Base-by-base conservation (phyloP, 257 asterid genomes). In the Gentiana straminea region DNA sequence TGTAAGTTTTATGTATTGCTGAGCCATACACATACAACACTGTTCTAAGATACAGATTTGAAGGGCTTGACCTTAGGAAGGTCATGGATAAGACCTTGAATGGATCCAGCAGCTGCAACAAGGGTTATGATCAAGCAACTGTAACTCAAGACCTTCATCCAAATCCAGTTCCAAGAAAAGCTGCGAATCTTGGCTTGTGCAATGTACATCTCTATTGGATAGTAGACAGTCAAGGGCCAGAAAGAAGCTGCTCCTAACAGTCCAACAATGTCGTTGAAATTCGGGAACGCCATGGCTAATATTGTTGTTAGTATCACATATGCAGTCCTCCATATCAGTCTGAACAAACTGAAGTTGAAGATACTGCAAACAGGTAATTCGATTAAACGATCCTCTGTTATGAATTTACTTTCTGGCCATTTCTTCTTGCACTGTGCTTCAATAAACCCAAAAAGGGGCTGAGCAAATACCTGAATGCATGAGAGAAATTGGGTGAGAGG, bases 201-300 rank as follows among this genome's bases (percentile, higher is more conserved):
- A n/a, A 66, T 53, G 3, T 52, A 66, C 81, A 86, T 84, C 68
- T 81, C 82, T 1, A 77, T 78, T 0, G 95, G 95, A 59, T 81
- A 86, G 68, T 81, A 83, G 45, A 86, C 72, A 10, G 78, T 80
- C 79, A 83, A 45, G 1, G 95, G 92, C 94, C 94, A 86, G 64
- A 83, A 83, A 48, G 70, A 77, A 57, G 81, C 68, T 13, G 90
- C 94, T 49, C 95, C 94, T 1, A 83, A 58, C 15, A 86, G 70
- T 50, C 94, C 95, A 9, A 86, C 52, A 2, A 86, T 94, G 57
- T 79, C 72, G 53, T 83, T 83, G 75, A 81, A 86, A 68, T 77
- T 83, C 12, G 95, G 95, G 61, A 81, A 81, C 6, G 75, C 54
- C 51, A 83, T 56, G 6, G 87, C 76, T 8, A 86, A 56, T 24